Evolutionary conservation across 2,329 filamentous ascomycete genomes (phyloP), one percentile per base, ranked within the genome.

Genomic region (Cercospora sojina): DNA sequence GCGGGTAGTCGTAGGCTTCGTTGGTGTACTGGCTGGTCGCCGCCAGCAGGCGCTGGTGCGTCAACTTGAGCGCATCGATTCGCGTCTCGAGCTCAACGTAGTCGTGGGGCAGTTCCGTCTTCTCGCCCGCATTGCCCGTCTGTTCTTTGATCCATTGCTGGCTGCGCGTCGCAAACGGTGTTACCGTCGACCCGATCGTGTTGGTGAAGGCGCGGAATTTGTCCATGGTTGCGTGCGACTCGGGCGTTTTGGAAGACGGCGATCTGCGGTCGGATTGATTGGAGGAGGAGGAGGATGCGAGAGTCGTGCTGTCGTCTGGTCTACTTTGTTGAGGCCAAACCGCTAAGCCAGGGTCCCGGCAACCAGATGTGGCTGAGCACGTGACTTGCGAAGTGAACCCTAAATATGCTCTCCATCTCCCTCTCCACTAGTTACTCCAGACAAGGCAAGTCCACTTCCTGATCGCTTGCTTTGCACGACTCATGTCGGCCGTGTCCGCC

Each of bases 81-180:
- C 94, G 90, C 87, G 97, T 97, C 87, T 99, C 95, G 69, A 99
- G 90, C 81, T 98, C 93, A 78, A 97, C 91, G 82, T 99, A 99
- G 82, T 98, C 95, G 73, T 93, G 90, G 55, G 95, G 95, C 51
- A 99, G 91, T 83, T 98, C 91, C 70, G 95, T 99, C 92, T 96
- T 97, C 80, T 98, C 95, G 72, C 97, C 93, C 69, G 88, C 92
- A 81, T 96, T 92, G 60, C 95, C 95, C 69, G 98, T 87, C 83
- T 97, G 93, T 83, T 99, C 95, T 85, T 96, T 97, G 79, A 97
- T 92, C 84, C 94, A 96, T 84, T 99, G 95, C 80, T 96, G 92
- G 65, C 93, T 97, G 77, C 94, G 91, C 77, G 92, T 91, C 71
- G 93, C 93, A 79, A 96, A 97, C 38, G 95, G 95, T 72, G 92